Conservation (phyloP, 2,329 filamentous ascomycete species). For the Aspergillus sp. region DNA sequence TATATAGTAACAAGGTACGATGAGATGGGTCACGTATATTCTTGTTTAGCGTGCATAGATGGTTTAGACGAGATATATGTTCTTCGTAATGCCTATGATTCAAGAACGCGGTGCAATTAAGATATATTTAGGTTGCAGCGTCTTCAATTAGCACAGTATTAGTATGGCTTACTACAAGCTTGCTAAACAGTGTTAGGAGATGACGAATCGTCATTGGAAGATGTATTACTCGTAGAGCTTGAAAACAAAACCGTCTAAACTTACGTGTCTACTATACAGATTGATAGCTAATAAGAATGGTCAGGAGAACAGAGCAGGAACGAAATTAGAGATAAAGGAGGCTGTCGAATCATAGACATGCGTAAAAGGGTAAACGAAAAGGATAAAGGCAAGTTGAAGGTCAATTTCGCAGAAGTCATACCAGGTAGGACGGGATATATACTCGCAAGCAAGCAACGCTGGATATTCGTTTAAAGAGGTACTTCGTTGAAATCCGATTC, state of each 20-base stretch:
- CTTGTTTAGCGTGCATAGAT: neutral
- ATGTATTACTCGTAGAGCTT: neutral
- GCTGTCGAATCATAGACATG: constrained; percentile 1
- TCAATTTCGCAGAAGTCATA: constrained; percentile 5
- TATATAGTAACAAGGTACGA: neutral
- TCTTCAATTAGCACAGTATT: too few species aligned
- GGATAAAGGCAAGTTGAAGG: neutral
- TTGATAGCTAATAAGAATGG: constrained; percentile 24
- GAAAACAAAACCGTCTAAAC: constrained; percentile 13
- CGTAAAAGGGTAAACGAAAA: neutral
- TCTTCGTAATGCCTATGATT: too few species aligned
- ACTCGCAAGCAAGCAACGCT: constrained; percentile 7
- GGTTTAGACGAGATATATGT: neutral
- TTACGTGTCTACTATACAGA: constrained; percentile 24
- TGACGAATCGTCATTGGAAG: neutral
- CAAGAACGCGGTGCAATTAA: too few species aligned
- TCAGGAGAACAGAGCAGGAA: constrained; percentile 13
- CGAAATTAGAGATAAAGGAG: constrained; percentile 21
- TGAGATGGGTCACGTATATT: neutral
- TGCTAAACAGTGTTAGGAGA: neutral
- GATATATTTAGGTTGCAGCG: too few species aligned
- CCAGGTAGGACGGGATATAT: constrained; percentile 9
- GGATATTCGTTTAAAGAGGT: constrained; percentile 30
- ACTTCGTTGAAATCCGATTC: constrained; percentile 43
- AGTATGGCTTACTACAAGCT: too few species aligned